Percentiles rank a stretch among this genome's conserved stretches.
Conservation (phyloP, 2,329 filamentous ascomycete species). For the Purpureocillium takamizusanense region DNA sequence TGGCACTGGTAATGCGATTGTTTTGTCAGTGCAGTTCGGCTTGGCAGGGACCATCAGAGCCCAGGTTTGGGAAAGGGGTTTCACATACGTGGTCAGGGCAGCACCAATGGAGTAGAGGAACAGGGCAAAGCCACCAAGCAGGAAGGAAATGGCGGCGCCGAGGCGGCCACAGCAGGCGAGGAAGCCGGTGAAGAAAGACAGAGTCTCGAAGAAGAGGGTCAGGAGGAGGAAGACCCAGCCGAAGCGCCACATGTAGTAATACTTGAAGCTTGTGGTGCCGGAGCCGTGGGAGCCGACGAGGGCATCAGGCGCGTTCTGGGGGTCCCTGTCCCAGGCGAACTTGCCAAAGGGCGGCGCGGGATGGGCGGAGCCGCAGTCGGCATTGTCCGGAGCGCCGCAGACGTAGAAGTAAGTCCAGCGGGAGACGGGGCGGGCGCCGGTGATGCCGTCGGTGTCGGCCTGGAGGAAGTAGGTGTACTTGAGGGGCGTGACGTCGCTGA, state of each 20-base stretch:
- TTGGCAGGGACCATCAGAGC: background rate
- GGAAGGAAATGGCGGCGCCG: conserved; percentile 56
- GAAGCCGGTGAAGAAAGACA: conserved; percentile 59
- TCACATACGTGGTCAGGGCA: conserved; percentile 64
- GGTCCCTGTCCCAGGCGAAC: conserved; percentile 52
- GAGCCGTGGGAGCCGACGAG: conserved; percentile 44
- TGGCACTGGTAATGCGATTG: conserved; percentile 28
- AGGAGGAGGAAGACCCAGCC: conserved; percentile 89
- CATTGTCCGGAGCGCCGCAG: conserved; percentile 52
- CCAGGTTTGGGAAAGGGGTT: conserved; percentile 1
- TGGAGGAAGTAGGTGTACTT: conserved; percentile 79
- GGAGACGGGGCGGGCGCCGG: conserved; percentile 55
- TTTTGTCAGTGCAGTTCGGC: too few relatives aligned
- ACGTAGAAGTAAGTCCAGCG: conserved; percentile 91
- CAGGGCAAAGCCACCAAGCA: conserved; percentile 50
- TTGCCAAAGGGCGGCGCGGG: conserved; percentile 58
- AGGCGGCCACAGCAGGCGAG: conserved; percentile 64
- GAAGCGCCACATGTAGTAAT: conserved; percentile 83
- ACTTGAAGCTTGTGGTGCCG: conserved; percentile 47
- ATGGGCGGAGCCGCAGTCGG: conserved; percentile 53
- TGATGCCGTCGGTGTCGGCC: conserved; percentile 65
- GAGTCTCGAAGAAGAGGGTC: conserved; percentile 65
- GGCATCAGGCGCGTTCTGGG: conserved; percentile 30
- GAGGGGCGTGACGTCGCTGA: conserved; percentile 44
- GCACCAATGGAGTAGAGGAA: conserved; percentile 61